Evolutionary conservation across 179 eudicot genomes (phyloP).

Genomic region (Silene coronaria): DNA sequence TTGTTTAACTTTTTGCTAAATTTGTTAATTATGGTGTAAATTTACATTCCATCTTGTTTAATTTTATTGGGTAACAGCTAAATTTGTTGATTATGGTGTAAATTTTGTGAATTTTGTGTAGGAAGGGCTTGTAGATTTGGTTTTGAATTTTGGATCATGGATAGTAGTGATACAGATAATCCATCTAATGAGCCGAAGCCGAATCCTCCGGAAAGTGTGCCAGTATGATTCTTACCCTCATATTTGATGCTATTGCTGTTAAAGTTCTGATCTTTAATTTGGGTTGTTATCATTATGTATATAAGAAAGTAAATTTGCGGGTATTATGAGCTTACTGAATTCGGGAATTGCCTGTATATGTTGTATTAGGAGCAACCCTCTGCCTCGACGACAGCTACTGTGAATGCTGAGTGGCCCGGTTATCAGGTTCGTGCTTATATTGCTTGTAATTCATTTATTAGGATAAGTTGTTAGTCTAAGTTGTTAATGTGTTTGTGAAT

Average conservation of each 20-base stretch:
- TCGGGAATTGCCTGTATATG: neutral
- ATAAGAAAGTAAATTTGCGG: neutral
- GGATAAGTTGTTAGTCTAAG: neutral
- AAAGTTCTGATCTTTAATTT: conserved; percentile 10
- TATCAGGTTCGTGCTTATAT: conserved; percentile 58
- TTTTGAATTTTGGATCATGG: conserved; percentile 49
- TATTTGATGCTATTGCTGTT: neutral
- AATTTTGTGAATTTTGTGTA: conserved; percentile 17
- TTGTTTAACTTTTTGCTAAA: neutral
- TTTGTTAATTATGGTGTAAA: conserved; percentile 6
- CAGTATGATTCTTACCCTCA: conserved; percentile 19
- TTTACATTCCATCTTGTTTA: neutral
- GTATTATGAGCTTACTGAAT: conserved; percentile 16
- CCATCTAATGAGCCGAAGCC: conserved; percentile 70
- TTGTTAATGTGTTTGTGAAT: neutral
- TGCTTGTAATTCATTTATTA: neutral
- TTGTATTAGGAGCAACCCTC: conserved; percentile 64
- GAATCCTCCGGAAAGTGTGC: conserved; percentile 35
- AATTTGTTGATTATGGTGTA: conserved; percentile 10
- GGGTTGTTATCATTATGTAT: conserved; percentile 3
- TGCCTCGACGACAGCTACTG: conserved; percentile 46
- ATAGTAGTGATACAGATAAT: conserved; percentile 74
- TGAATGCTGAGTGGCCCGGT: conserved; percentile 88
- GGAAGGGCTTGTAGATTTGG: conserved; percentile 28
- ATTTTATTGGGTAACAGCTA: neutral